phyloP scores from a whole-genome alignment of 305 asterid genomes.

The Fraxinus velutina region DNA sequence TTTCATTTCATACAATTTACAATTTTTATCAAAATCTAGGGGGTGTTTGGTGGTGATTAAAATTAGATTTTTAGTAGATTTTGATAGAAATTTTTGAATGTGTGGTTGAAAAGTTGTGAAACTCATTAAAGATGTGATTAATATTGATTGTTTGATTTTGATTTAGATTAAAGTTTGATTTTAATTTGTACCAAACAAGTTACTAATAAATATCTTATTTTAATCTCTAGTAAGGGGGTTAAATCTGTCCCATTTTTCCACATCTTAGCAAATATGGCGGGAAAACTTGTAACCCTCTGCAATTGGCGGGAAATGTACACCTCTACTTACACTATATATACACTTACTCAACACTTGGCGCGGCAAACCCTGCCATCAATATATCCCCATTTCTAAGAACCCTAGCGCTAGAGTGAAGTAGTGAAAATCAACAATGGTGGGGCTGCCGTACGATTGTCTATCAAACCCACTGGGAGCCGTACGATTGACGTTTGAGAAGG shows the following conservation, averaged over 20 bases:
- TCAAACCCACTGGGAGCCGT: slow-evolving; percentile 90
- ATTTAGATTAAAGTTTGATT: too few species aligned
- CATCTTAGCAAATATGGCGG: neutral
- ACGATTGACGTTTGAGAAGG: slow-evolving; percentile 74
- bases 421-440: slow-evolving; percentile 57
- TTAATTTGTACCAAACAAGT: too few species aligned
- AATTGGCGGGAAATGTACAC: slow-evolving; percentile 35
- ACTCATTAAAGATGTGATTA: too few species aligned
- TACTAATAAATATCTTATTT: too few species aligned
- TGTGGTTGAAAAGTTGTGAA: too few species aligned
- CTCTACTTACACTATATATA: neutral
- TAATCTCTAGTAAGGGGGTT: too few species aligned
- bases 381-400: neutral
- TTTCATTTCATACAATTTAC: too few species aligned
- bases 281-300: neutral
- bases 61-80: too few species aligned
- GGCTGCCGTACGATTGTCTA: slow-evolving; percentile 75
- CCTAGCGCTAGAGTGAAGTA: neutral
- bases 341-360: neutral
- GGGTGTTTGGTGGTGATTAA: too few species aligned
- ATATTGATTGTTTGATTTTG: too few species aligned
- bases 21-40: too few species aligned
- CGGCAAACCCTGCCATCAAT: neutral
- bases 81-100: too few species aligned
- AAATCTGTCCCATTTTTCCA: neutral